Evolutionary conservation across 345 rosid genomes (phyloP), one percentile per base, ranked within the genome.

Genomic region (Murraya koenigii): DNA sequence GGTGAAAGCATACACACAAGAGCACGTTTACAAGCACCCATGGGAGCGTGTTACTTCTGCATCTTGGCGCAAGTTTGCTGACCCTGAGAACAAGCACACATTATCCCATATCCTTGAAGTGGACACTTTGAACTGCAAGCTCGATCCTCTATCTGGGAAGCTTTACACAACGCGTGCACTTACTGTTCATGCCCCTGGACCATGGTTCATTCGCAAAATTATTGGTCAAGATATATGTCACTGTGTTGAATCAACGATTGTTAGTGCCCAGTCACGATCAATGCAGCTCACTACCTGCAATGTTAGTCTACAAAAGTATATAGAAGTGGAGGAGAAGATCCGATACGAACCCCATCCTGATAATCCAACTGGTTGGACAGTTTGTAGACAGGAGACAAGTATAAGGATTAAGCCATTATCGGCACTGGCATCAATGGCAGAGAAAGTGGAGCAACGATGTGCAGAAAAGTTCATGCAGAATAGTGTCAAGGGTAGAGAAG

Each of bases 41-140:
- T 96, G 99, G 99, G 99, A 96, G 84, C 87, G 95, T 44, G 99
- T 96, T 35, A 92, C 97, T 72, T 91, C 99, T 54, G 99, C 97
- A 33, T 94, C 98, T 20, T 96, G 99, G 98, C 97, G 99, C 84
- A 96, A 94, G 86, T 96, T 90, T 82, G 82, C 97, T 17, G 97
- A 96, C 71, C 93, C 97, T 6, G 98, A 94, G 85, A 94, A 94
- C 88, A 96, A 94, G 82, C 95, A 90, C 3, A 88, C 90, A 22
- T 82, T 91, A 32, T 91, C 95, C 6, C 98, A 94, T 58, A 81
- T 96, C 68, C 95, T 90, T 35, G 97, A 92, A 76, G 97, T 92
- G 72, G 97, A 96, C 80, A 94, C 97, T 11, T 84, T 94, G 89
- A 91, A 85, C 87, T 86, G 66, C 5, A 92, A 82, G 84, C 89